phyloP scores from a whole-genome alignment of 192 early-diverging fungal species.

The Coemansia sp. region DNA sequence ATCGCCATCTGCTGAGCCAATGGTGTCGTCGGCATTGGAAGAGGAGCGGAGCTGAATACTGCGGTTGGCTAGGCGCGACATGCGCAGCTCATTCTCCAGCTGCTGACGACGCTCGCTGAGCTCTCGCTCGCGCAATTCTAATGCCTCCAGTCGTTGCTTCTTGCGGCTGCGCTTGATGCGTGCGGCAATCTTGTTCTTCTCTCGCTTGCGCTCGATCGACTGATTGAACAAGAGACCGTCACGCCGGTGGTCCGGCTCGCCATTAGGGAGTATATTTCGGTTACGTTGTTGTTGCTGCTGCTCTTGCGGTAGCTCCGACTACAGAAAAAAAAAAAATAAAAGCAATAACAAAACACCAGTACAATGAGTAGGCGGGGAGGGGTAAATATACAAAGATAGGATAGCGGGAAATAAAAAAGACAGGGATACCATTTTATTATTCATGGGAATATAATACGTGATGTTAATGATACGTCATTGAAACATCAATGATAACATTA shows the following conservation, averaged over 20 bases:
- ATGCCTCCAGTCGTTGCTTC: conserved; percentile 40
- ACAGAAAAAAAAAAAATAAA: not conserved
- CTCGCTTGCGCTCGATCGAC: conserved; percentile 35
- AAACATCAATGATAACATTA: not conserved
- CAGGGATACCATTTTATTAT: not conserved
- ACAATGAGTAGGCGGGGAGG: not conserved
- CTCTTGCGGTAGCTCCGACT: not conserved
- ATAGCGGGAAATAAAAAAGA: not conserved
- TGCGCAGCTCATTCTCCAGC: conserved; percentile 32
- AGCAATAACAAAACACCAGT: not conserved
- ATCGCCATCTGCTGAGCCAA: not conserved
- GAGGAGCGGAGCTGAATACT: not conserved
- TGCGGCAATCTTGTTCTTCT: conserved; percentile 47
- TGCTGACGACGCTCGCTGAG: conserved; percentile 25
- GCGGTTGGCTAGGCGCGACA: conserved; percentile 12
- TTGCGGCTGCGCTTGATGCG: conserved; percentile 50
- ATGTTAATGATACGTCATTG: not conserved
- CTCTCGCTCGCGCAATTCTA: conserved; percentile 32
- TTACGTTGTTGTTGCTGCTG: conserved; percentile 9
- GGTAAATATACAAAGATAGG: not conserved
- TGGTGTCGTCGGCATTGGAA: conserved; percentile 2
- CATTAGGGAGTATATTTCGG: conserved; percentile 37
- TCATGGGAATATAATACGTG: not conserved
- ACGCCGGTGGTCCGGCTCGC: not conserved
- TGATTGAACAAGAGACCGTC: conserved; percentile 10